phyloP scores from a whole-genome alignment of 192 early-diverging fungal species.

The Linnemannia zychae region DNA sequence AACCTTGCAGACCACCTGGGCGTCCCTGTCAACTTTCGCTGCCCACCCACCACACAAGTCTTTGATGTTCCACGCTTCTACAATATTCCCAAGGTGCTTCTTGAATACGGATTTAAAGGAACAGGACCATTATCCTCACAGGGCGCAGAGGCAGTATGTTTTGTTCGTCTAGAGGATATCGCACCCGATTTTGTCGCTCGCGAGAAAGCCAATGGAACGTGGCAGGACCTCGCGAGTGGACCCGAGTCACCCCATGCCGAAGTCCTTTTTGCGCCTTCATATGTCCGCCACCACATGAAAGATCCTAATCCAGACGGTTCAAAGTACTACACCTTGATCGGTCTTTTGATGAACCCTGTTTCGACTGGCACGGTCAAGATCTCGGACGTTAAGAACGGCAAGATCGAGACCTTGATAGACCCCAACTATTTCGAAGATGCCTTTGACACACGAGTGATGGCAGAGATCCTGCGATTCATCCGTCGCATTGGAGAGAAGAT shows the following conservation, averaged over 20 bases:
- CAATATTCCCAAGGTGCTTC: slow-evolving; percentile 11
- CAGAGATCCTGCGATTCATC: slow-evolving; percentile 31
- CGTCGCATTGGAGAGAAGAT: slow-evolving; percentile 20
- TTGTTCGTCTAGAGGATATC: slow-evolving; percentile 45
- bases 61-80: not conserved
- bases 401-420: slow-evolving; percentile 40
- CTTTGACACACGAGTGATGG: slow-evolving; percentile 41
- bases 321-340: slow-evolving; percentile 33
- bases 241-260: slow-evolving; percentile 41
- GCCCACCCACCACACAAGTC: not conserved
- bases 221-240: slow-evolving; percentile 43
- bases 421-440: slow-evolving; percentile 43
- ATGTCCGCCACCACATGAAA: slow-evolving; percentile 5
- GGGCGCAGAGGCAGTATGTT: slow-evolving; percentile 18
- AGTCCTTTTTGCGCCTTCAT: slow-evolving; percentile 27
- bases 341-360: slow-evolving; percentile 37
- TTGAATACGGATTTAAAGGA: slow-evolving; percentile 33
- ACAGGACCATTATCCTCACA: slow-evolving; percentile 21
- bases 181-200: slow-evolving; percentile 50
- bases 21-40: slow-evolving; percentile 38
- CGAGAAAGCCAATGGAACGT: slow-evolving; percentile 52
- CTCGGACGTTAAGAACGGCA: slow-evolving; percentile 31
- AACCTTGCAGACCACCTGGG: slow-evolving; percentile 57
- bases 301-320: slow-evolving; percentile 6
- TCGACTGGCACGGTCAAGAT: slow-evolving; percentile 38